Conservation (phyloP, 805 yeast species). For the Kluyveromyces aestuarii region DNA sequence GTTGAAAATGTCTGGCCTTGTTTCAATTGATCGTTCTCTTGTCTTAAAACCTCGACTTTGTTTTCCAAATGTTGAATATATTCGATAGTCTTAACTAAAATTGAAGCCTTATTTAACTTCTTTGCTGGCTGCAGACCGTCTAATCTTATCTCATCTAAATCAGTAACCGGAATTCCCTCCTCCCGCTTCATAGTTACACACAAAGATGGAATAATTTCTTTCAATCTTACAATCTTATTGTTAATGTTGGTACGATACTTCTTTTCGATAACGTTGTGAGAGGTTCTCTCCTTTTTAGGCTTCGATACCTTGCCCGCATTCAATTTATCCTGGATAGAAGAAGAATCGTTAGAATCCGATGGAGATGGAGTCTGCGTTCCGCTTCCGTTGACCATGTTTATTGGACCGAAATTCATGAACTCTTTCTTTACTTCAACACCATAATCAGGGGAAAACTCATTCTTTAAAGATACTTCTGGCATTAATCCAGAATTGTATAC, state of each 20-base stretch:
- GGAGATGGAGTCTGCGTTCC: background rate
- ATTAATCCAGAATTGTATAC: background rate
- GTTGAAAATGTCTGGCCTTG: conserved; percentile 12
- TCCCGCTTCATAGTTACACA: conserved; percentile 39
- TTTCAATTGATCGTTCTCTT: conserved; percentile 38
- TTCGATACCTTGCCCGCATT: conserved; percentile 6
- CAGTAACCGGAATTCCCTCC: conserved; percentile 39
- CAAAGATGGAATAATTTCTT: conserved; percentile 60
- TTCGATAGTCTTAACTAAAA: conserved; percentile 66
- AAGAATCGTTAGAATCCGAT: background rate
- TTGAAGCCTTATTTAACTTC: conserved; percentile 70
- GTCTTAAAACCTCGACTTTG: conserved; percentile 42
- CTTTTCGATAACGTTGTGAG: conserved; percentile 66
- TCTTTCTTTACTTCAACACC: background rate
- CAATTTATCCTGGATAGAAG: background rate
- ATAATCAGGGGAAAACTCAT: background rate
- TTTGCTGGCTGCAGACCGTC: conserved; percentile 73
- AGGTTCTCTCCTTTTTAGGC: conserved; percentile 42
- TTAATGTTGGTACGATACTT: conserved; percentile 65
- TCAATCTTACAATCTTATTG: conserved; percentile 51
- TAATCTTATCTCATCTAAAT: conserved; percentile 49
- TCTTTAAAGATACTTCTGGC: background rate
- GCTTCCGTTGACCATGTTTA: background rate
- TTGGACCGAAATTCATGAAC: background rate
- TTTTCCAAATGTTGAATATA: conserved; percentile 64